These are phyloP conservation scores for Nepenthes gracilis DNA, from an alignment of 148 eudicot species.

Conservation along the genomic window DNA sequence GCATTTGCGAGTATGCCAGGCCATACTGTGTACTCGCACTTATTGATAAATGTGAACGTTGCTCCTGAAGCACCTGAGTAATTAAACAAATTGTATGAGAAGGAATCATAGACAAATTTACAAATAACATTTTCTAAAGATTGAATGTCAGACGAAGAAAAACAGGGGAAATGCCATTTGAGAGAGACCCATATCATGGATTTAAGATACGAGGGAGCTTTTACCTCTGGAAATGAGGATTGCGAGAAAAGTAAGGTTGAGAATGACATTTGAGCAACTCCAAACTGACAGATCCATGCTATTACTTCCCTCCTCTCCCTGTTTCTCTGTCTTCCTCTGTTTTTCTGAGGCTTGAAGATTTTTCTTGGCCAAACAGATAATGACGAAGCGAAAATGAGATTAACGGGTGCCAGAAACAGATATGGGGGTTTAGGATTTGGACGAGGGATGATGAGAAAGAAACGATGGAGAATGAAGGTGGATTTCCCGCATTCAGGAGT, in stretches of 20 bases:
- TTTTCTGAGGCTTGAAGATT: too few species aligned
- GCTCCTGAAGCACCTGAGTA: conserved; percentile 3
- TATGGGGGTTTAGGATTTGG: too few species aligned
- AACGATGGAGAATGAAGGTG: too few species aligned
- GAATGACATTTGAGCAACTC: conserved; percentile 9
- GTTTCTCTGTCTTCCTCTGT: too few species aligned
- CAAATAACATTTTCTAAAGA: too few species aligned
- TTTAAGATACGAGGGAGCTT: background rate
- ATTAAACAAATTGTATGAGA: background rate
- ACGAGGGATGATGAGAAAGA: too few species aligned
- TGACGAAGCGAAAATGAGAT: too few species aligned
- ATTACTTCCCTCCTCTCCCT: background rate
- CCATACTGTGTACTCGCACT: conserved; percentile 67
- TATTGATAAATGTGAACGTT: conserved; percentile 66
- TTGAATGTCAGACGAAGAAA: background rate
- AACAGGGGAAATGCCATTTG: background rate
- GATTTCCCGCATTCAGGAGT: too few species aligned
- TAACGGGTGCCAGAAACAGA: too few species aligned
- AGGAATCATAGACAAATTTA: background rate
- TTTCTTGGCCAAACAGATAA: too few species aligned
- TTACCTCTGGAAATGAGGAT: conserved; percentile 11
- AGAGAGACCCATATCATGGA: background rate
- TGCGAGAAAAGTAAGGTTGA: conserved; percentile 8
- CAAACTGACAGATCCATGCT: conserved; percentile 14
- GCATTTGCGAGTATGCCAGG: conserved; percentile 84